phyloP scores from a whole-genome alignment of 768 basidiomycete species.

The Ramaria sp. region DNA sequence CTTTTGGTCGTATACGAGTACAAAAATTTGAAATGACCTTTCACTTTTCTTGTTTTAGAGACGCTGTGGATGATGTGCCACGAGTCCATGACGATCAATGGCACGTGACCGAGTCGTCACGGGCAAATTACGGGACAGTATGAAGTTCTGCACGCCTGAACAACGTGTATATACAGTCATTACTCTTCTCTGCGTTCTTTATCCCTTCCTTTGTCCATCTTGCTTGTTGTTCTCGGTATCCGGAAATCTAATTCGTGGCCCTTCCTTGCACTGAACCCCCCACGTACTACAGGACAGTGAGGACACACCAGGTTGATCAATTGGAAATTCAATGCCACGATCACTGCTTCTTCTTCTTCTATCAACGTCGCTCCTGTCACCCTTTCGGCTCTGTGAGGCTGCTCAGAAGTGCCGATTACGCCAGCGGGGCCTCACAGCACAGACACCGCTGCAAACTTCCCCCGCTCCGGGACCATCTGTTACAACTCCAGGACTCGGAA shows the following conservation, averaged over 20 bases:
- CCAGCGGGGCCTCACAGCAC: constrained; percentile 5
- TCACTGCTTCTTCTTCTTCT: neutral
- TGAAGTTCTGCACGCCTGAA: neutral
- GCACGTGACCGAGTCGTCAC: neutral
- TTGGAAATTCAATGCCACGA: neutral
- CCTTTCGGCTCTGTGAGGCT: neutral
- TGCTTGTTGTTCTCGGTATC: too few species aligned
- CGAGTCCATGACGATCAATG: too few species aligned
- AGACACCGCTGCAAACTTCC: constrained; percentile 1
- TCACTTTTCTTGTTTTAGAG: too few species aligned
- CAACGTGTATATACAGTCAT: neutral
- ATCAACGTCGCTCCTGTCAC: neutral
- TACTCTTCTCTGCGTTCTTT: neutral
- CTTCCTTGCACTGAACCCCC: too few species aligned
- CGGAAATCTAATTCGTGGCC: too few species aligned
- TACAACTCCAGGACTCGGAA: neutral
- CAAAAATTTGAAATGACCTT: too few species aligned
- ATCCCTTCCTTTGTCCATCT: neutral
- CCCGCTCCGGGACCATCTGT: neutral
- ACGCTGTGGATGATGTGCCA: too few species aligned
- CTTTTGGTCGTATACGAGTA: too few species aligned
- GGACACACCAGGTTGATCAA: neutral
- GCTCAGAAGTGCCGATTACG: constrained; percentile 2
- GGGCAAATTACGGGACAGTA: neutral
- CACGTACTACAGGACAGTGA: too few species aligned